Base-by-base conservation (phyloP, 2,329 filamentous ascomycete species). In the Diaporthe australafricana region DNA sequence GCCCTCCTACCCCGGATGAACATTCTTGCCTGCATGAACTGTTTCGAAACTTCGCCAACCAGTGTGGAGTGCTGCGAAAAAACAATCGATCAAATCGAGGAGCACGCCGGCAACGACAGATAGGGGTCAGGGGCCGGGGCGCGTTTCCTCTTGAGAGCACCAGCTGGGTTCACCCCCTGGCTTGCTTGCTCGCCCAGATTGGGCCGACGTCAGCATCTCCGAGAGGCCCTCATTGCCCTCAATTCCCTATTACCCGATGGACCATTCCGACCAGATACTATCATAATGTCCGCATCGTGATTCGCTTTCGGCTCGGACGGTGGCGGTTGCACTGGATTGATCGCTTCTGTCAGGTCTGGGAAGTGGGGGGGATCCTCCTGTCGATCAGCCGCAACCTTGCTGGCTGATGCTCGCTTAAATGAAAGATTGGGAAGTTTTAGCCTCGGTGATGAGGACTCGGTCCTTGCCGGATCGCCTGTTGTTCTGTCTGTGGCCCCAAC, bases 391-490 rank as follows among this genome's bases (percentile, higher is more conserved):
- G 45, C 60, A 35, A 35, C 60, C n/a, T 25, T 65, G 60, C 60
- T 50, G 30, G 12, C 25, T 14, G n/a, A 14, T 20, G n/a, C n/a
- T 50, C 60, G 60, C 11, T 65, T 50, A 50, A 63, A 50, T 27
- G 30, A 55, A 68, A 9, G 50, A 53, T 67, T 40, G 45, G 12
- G 22, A 35, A 53, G 22, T 53, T 32, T 53, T 53, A 38, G 45
- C 47, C 47, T 67, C 63, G 47, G 63, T 67, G 32, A 42, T 40
- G 35, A 65, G 22, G 16, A 27, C 48, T 70, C 68, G 68, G 68
- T n/a, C 56, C 68, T 40, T 70, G 48, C 68, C 68, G 68, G 32
- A 70, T 65, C 68, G 32, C 25, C 68, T 63, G 22, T 62, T 63
- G 22, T 62, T 45, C 22, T 45, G 42, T 62, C 38, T 30, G 22